A percentile compares a stretch with the other conserved stretches of the same genome.
phyloP scores from a whole-genome alignment of 2,329 filamentous ascomycete genomes.

The Penicillium freii region DNA sequence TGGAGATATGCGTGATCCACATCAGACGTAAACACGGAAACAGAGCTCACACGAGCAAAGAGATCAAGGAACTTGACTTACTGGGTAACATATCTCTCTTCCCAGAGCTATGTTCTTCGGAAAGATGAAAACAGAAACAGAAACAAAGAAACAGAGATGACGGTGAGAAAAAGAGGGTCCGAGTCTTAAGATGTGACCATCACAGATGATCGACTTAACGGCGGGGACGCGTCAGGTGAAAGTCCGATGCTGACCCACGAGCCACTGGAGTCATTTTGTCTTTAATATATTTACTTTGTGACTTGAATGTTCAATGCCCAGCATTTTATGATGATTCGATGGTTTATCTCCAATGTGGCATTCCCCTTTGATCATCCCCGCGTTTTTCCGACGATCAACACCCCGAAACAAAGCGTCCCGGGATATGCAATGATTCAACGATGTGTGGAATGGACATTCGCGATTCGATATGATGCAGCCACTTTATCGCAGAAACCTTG shows the following conservation, averaged over 20 bases:
- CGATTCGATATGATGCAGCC: slow-evolving; percentile 2
- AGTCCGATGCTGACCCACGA: not conserved
- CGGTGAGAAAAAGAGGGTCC: not conserved
- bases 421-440: not conserved
- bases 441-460: not conserved
- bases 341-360: not conserved
- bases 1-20: slow-evolving; percentile 2
- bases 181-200: slow-evolving; percentile 1
- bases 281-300: not conserved
- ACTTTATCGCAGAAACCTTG: not conserved
- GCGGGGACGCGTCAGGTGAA: slow-evolving; percentile 3
- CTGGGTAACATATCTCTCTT: not conserved
- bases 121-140: not conserved
- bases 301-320: not conserved
- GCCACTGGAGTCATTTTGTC: not conserved
- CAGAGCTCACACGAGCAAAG: not conserved
- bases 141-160: not conserved
- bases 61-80: slow-evolving; percentile 1
- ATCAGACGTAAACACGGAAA: not conserved
- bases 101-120: not conserved
- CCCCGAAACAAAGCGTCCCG: not conserved
- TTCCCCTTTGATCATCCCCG: not conserved
- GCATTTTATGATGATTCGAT: not conserved
- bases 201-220: slow-evolving; percentile 1
- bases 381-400: not conserved